Conservation (phyloP, 2,329 filamentous ascomycete species). For the Pleoardoris graminearum region DNA sequence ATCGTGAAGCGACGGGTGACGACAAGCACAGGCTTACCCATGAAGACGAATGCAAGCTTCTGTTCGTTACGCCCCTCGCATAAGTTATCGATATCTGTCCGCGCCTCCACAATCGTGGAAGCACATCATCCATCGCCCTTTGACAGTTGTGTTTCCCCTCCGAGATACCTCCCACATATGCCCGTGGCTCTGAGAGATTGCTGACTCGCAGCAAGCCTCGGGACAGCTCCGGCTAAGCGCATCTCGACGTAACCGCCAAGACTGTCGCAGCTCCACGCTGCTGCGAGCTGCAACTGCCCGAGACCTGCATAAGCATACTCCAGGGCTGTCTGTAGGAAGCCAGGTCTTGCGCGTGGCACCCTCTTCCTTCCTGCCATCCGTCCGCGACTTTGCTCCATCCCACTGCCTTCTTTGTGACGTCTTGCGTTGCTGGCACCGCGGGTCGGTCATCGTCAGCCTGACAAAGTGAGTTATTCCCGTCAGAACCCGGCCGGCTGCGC, state of each 20-base stretch:
- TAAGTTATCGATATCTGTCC: conserved; percentile 8
- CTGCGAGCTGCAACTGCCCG: conserved; percentile 2
- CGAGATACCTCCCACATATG: no score
- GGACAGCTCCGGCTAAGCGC: conserved; percentile 1
- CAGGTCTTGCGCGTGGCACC: not conserved
- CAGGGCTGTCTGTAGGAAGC: conserved; percentile 3
- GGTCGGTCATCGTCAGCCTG: conserved; percentile 8
- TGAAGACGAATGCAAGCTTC: no score
- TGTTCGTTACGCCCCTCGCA: no score
- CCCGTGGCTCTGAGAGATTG: no score
- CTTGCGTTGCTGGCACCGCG: conserved; percentile 3
- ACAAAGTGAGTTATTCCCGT: conserved; percentile 29
- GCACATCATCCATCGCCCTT: not conserved
- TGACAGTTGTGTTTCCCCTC: no score
- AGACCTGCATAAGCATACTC: conserved; percentile 7
- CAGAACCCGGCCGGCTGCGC: conserved; percentile 22
- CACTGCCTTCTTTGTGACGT: not conserved
- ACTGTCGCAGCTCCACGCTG: not conserved
- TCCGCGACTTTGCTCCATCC: not conserved
- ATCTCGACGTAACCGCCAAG: conserved; percentile 7
- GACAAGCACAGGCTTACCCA: no score
- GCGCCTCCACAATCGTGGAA: not conserved
- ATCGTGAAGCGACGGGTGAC: no score
- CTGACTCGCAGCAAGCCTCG: no score
- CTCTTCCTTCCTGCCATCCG: not conserved